Conservation (phyloP, 805 yeast genomes). For the Pichia occidentalis region DNA sequence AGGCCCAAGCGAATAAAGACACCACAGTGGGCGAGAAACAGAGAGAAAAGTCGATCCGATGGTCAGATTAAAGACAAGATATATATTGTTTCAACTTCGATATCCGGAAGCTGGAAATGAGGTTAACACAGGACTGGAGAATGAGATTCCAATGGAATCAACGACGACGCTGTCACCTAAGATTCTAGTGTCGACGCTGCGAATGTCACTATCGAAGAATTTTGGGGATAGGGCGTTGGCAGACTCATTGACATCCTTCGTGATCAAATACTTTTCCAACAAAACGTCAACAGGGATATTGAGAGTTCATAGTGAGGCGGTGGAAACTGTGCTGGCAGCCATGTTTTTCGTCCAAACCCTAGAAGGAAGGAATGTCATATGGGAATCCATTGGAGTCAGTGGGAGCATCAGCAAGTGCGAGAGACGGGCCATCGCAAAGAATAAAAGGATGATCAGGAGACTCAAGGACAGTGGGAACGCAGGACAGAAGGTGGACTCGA, state of each 20-base stretch:
- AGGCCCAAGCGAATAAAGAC: too few relatives aligned
- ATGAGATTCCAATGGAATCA: slow-evolving; percentile 36
- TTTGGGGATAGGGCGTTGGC: slow-evolving; percentile 80
- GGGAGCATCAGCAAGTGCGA: slow-evolving; percentile 88
- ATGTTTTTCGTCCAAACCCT: slow-evolving; percentile 48
- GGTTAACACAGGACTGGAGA: neutral
- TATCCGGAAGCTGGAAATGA: slow-evolving; percentile 42
- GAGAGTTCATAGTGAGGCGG: slow-evolving; percentile 63
- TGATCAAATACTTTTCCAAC: slow-evolving; percentile 70
- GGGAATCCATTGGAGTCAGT: slow-evolving; percentile 63
- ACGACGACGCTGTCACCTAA: slow-evolving; percentile 43
- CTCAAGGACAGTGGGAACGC: neutral
- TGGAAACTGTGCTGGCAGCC: slow-evolving; percentile 59
- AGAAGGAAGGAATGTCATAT: slow-evolving; percentile 42
- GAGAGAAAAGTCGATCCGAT: slow-evolving; percentile 33
- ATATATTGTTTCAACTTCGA: slow-evolving; percentile 71
- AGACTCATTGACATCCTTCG: slow-evolving; percentile 31
- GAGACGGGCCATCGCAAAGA: slow-evolving; percentile 52
- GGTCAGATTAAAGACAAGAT: slow-evolving; percentile 87
- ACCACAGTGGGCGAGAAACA: too few relatives aligned
- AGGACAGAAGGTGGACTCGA: neutral
- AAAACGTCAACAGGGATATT: slow-evolving; percentile 80
- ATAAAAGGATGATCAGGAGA: slow-evolving; percentile 22
- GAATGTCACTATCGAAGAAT: slow-evolving; percentile 49
- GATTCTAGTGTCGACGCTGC: slow-evolving; percentile 44